These are phyloP conservation scores for Hirsutella thompsonii DNA, from an alignment of 2,329 filamentous ascomycete genomes.

Conservation along the genomic window DNA sequence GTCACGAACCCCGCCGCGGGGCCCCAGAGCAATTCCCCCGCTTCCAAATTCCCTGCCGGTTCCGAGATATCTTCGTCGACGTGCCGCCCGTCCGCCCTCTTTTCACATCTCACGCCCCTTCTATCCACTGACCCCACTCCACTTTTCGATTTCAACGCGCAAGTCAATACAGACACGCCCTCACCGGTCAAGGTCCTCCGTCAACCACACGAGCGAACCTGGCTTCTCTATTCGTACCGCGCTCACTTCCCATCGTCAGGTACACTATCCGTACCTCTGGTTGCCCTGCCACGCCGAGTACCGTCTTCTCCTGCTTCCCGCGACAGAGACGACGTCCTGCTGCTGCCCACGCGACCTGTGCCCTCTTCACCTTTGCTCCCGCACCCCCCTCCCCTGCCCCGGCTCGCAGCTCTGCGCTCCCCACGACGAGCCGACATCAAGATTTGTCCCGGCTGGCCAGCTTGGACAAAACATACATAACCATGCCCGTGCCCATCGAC, in stretches of 20 bases:
- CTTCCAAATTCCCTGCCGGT: neutral
- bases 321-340: neutral
- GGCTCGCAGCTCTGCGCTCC: neutral
- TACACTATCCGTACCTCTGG: neutral
- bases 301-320: neutral
- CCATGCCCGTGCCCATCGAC: conserved; percentile 26
- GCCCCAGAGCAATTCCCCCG: neutral
- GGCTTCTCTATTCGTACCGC: neutral
- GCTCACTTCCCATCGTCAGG: neutral
- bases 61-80: conserved; percentile 2
- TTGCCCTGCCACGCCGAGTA: neutral
- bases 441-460: neutral
- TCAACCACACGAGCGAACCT: neutral
- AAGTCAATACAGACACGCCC: no score
- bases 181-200: neutral
- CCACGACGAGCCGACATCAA: neutral
- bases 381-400: neutral
- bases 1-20: neutral
- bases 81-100: neutral
- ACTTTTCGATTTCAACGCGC: neutral
- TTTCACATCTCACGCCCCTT: neutral
- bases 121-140: neutral
- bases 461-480: conserved; percentile 17
- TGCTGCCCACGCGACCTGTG: neutral
- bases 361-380: neutral